Evolutionary conservation across 768 basidiomycete genomes (phyloP).

Genomic region (Mycena albidolilacea): DNA sequence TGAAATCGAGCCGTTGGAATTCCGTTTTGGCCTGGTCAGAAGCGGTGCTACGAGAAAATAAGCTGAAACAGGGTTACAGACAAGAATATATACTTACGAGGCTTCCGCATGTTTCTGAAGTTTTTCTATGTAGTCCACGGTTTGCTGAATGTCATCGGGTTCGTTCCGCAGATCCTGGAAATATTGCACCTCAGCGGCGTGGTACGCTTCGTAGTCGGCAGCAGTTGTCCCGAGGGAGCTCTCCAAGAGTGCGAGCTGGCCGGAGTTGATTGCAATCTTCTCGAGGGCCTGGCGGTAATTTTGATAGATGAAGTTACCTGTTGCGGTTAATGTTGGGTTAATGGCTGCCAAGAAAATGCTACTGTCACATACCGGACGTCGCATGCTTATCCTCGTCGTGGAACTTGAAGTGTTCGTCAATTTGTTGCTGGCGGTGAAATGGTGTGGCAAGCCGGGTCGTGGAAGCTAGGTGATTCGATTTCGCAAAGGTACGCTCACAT

Average conservation of each 20-base stretch:
- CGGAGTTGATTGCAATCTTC: constrained; percentile 4
- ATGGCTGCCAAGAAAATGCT: background rate
- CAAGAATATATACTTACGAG: background rate
- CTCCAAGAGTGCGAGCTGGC: background rate
- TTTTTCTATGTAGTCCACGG: background rate
- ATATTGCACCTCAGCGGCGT: background rate
- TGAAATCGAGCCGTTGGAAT: background rate
- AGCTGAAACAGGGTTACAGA: background rate
- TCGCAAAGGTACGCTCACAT: too few relatives aligned
- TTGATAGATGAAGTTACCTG: constrained; percentile 1
- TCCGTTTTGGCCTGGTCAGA: background rate
- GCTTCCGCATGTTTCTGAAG: constrained; percentile 5
- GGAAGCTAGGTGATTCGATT: too few relatives aligned
- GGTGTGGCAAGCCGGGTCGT: too few relatives aligned
- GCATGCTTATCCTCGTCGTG: background rate
- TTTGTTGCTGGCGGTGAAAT: too few relatives aligned
- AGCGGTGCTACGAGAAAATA: background rate
- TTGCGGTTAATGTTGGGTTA: too few relatives aligned
- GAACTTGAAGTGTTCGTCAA: background rate
- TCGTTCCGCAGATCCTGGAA: background rate
- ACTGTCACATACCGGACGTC: background rate
- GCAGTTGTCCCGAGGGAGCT: too few relatives aligned
- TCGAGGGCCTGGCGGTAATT: background rate
- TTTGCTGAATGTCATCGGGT: background rate
- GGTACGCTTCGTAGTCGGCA: background rate